These are phyloP conservation scores for Russula virescens DNA, from an alignment of 768 basidiomycete species.

Conservation along the genomic window DNA sequence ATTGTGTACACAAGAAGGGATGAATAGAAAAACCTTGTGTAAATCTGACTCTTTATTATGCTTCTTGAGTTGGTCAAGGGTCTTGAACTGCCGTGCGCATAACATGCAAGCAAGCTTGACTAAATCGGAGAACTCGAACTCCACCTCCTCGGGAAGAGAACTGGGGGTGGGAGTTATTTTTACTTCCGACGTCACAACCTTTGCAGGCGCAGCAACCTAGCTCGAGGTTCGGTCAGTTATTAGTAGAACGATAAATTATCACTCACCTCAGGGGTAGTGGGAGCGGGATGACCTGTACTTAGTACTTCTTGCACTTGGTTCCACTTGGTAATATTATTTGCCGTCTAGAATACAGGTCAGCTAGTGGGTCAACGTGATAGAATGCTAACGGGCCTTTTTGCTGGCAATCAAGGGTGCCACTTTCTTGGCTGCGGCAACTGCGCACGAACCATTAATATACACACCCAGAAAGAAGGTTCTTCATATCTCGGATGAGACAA, in stretches of 20 bases:
- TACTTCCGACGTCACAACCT: slow-evolving; percentile 7
- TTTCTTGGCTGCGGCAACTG: slow-evolving; percentile 53
- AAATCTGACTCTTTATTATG: slow-evolving; percentile 93
- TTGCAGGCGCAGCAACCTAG: slow-evolving; percentile 8
- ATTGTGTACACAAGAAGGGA: not conserved
- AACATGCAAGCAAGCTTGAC: slow-evolving; percentile 75
- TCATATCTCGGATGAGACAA: slow-evolving; percentile 32
- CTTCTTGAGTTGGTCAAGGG: slow-evolving; percentile 73
- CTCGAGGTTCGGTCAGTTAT: slow-evolving; percentile 11
- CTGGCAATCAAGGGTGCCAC: slow-evolving; percentile 79
- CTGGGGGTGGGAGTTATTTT: slow-evolving; percentile 30
- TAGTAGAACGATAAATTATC: not conserved
- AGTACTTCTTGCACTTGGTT: slow-evolving; percentile 92
- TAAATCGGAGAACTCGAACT: slow-evolving; percentile 81
- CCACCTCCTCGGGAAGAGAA: slow-evolving; percentile 44
- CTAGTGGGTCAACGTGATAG: not conserved
- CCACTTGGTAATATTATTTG: slow-evolving; percentile 93
- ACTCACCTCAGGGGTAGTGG: slow-evolving; percentile 21
- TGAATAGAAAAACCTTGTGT: slow-evolving; percentile 74
- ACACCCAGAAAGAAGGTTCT: slow-evolving; percentile 25
- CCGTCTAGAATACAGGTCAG: slow-evolving; percentile 46
- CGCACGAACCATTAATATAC: slow-evolving; percentile 31
- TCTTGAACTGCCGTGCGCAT: slow-evolving; percentile 91
- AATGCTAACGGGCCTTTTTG: slow-evolving; percentile 56
- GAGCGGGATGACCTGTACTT: slow-evolving; percentile 28